Conservation (phyloP, 176 grass and related monocot species). For the Zizania latifolia region DNA sequence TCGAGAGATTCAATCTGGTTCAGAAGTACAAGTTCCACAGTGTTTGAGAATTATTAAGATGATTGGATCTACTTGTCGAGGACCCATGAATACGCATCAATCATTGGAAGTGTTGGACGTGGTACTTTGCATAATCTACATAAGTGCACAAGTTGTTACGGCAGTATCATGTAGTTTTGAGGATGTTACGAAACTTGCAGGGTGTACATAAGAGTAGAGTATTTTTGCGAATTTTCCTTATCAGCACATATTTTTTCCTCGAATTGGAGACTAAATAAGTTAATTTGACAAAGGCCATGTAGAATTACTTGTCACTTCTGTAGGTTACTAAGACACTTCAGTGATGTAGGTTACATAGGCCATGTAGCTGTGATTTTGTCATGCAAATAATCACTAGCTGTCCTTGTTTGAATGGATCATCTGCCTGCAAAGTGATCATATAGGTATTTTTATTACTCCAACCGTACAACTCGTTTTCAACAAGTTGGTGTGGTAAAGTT, state of each 20-base stretch:
- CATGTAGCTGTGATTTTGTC: conserved; percentile 23
- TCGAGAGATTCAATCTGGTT: conserved; percentile 86
- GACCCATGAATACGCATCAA: background rate
- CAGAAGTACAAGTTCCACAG: conserved; percentile 99
- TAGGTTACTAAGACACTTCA: conserved; percentile 22
- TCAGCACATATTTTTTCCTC: conserved; percentile 21
- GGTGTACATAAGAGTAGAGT: conserved; percentile 32
- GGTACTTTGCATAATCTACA: background rate
- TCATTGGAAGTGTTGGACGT: background rate
- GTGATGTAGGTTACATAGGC: too few relatives aligned
- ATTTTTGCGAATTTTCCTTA: conserved; percentile 12
- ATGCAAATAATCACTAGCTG: conserved; percentile 36
- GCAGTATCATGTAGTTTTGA: conserved; percentile 12
- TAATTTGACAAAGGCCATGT: conserved; percentile 20
- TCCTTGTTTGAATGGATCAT: conserved; percentile 37
- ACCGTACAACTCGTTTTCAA: conserved; percentile 43
- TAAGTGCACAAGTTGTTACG: conserved; percentile 21
- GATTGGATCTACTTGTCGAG: conserved; percentile 23
- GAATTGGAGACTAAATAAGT: background rate
- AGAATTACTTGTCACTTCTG: conserved; percentile 20
- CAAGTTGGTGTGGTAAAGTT: conserved; percentile 46
- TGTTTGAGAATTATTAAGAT: conserved; percentile 41
- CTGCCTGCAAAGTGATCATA: conserved; percentile 31
- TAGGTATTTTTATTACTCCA: conserved; percentile 16
- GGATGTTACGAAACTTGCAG: conserved; percentile 21